Percentiles rank a stretch among this genome's conserved stretches.
Evolutionary conservation across 306 rosid species (phyloP).

Genomic region (Quercus ilex): DNA sequence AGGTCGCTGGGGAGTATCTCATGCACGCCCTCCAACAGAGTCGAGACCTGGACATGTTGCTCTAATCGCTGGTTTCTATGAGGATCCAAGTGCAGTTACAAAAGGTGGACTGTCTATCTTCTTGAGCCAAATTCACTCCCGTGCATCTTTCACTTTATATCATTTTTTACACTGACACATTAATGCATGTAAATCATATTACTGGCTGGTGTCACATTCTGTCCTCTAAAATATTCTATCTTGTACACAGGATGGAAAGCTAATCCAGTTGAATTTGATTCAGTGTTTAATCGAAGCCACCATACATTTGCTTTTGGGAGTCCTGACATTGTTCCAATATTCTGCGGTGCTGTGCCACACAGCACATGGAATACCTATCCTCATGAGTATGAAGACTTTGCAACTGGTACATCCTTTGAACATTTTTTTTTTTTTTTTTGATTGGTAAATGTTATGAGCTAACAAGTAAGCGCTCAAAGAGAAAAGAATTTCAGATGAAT

Average conservation of each 20-base stretch:
- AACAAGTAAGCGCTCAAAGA: neutral
- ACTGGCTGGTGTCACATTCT: conserved; percentile 9
- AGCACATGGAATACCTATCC: conserved; percentile 86
- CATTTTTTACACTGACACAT: neutral
- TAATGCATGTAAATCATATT: too few relatives aligned
- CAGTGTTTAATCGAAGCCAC: conserved; percentile 73
- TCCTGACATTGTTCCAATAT: conserved; percentile 88
- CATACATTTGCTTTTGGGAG: conserved; percentile 83
- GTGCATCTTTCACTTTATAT: neutral
- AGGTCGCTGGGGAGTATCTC: conserved; percentile 98
- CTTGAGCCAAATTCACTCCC: neutral
- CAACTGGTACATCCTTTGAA: conserved; percentile 53
- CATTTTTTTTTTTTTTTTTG: conserved; percentile 9
- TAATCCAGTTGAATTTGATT: conserved; percentile 90
- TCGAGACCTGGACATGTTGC: conserved; percentile 92
- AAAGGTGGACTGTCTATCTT: conserved; percentile 49
- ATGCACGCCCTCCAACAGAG: conserved; percentile 95
- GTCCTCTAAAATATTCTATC: conserved; percentile 18
- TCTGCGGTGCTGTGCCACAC: conserved; percentile 78
- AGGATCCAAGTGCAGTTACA: conserved; percentile 92
- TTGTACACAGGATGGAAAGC: conserved; percentile 87
- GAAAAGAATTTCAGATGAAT: neutral
- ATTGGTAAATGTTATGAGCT: neutral
- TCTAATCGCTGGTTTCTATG: conserved; percentile 86
- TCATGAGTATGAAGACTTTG: conserved; percentile 81